Conservation (phyloP, 2,329 filamentous ascomycete genomes). For the Ophiostoma sp. region DNA sequence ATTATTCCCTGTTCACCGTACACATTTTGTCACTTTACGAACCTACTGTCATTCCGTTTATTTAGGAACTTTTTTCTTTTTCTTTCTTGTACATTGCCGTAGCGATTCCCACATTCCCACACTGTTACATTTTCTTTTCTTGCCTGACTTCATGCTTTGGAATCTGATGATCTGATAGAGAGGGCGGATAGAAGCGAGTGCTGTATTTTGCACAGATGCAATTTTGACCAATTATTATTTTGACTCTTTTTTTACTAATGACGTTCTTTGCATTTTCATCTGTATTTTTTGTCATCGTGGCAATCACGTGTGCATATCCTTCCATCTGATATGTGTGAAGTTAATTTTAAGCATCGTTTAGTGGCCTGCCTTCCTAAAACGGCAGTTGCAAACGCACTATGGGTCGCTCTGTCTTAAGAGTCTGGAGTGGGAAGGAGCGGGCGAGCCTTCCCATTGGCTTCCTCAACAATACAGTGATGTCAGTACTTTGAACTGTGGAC, state of each 20-base stretch:
- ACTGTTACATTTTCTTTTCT: neutral
- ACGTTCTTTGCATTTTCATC: neutral
- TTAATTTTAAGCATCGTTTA: neutral
- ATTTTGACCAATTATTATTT: neutral
- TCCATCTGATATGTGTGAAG: neutral
- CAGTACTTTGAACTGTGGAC: conserved; percentile 5
- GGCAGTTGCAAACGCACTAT: conserved; percentile 10
- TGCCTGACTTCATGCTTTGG: neutral
- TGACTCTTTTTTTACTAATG: neutral
- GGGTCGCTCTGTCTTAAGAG: neutral
- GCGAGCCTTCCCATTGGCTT: neutral
- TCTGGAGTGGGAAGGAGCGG: neutral
- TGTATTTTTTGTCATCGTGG: neutral
- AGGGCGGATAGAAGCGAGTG: neutral
- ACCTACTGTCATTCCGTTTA: neutral
- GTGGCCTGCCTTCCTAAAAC: conserved; percentile 16
- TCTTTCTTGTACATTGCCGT: neutral
- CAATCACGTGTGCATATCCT: conserved; percentile 11
- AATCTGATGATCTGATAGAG: conserved; percentile 2
- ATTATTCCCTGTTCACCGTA: neutral
- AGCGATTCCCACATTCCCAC: conserved; percentile 14
- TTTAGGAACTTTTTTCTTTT: neutral
- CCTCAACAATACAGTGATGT: conserved; percentile 15
- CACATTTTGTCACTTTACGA: neutral
- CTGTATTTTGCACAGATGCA: neutral